A percentile compares a stretch with the other conserved stretches of the same genome.
phyloP scores from a whole-genome alignment of 2,329 filamentous ascomycete genomes.

The Fusarium euwallaceae region DNA sequence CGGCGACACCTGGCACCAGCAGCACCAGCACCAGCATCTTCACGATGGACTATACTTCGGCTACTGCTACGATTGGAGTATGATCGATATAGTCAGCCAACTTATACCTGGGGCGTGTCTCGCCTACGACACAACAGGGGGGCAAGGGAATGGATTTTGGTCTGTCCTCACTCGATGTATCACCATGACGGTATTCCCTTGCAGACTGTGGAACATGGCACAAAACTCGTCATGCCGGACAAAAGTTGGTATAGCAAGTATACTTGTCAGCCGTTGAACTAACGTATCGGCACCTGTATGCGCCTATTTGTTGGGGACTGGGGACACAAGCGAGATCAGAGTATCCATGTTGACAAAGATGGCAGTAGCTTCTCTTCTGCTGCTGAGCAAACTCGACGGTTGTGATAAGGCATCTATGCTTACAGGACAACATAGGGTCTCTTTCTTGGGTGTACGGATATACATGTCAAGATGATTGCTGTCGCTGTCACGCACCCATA shows the following conservation, averaged over 20 bases:
- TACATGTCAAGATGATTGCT: conserved; percentile 1
- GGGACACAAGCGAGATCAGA: not conserved
- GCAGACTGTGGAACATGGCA: conserved; percentile 2
- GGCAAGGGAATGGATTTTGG: not conserved
- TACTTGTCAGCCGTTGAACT: conserved; percentile 1
- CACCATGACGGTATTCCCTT: not conserved
- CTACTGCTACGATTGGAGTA: not conserved
- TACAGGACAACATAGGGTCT: not conserved
- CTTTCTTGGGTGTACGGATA: not conserved
- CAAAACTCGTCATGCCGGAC: not conserved
- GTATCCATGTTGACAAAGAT: not conserved
- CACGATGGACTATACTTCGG: not conserved
- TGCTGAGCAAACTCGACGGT: not conserved
- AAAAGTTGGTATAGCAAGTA: not conserved
- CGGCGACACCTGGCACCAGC: not conserved
- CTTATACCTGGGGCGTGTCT: not conserved
- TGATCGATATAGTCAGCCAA: not conserved
- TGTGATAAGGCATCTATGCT: not conserved
- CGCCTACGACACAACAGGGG: not conserved
- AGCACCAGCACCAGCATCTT: not conserved
- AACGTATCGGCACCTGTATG: not conserved
- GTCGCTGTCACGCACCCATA: not conserved
- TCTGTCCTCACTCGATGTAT: not conserved
- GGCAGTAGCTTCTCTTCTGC: not conserved
- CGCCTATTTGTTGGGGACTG: not conserved